Conservation (phyloP, 352 stramenopile species). For the Globisporangium spinosum region DNA sequence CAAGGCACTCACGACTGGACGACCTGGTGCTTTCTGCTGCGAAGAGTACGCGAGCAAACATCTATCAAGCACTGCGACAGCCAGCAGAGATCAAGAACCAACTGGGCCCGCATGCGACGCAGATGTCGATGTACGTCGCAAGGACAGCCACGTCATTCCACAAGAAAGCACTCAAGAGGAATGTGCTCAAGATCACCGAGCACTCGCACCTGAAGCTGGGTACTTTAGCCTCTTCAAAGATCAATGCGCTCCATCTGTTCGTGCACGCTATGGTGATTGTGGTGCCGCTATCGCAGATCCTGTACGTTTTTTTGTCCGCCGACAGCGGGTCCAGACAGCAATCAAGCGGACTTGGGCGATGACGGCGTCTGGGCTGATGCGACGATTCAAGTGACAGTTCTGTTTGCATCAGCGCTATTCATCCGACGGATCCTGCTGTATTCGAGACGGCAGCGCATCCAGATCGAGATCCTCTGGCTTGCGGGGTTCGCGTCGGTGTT, state of each 20-base stretch:
- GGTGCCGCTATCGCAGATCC: constrained; percentile 8
- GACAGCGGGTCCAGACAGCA: background rate
- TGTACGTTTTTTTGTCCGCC: constrained; percentile 10
- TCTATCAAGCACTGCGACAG: constrained; percentile 11
- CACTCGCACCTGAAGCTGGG: constrained; percentile 31
- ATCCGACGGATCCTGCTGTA: constrained; percentile 18
- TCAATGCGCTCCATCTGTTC: constrained; percentile 20
- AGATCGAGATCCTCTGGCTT: constrained; percentile 23
- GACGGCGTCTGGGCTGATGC: constrained; percentile 7
- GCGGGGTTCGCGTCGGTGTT: constrained; percentile 14
- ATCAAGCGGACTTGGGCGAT: constrained; percentile 17
- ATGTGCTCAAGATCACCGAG: constrained; percentile 15
- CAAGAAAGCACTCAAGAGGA: constrained; percentile 31
- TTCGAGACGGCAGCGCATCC: constrained; percentile 21
- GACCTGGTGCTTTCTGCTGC: background rate
- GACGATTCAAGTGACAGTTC: constrained; percentile 8
- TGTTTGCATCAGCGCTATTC: constrained; percentile 21
- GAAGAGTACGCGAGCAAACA: background rate
- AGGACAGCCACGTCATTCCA: constrained; percentile 19
- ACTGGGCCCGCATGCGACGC: background rate
- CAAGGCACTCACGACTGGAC: background rate
- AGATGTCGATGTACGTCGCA: constrained; percentile 8
- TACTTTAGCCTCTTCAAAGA: constrained; percentile 21
- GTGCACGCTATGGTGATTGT: constrained; percentile 21
- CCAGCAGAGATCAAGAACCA: constrained; percentile 3